These are phyloP conservation scores for Cladophialophora yegresii DNA, from an alignment of 2,329 filamentous ascomycete genomes.

Conservation along the genomic window DNA sequence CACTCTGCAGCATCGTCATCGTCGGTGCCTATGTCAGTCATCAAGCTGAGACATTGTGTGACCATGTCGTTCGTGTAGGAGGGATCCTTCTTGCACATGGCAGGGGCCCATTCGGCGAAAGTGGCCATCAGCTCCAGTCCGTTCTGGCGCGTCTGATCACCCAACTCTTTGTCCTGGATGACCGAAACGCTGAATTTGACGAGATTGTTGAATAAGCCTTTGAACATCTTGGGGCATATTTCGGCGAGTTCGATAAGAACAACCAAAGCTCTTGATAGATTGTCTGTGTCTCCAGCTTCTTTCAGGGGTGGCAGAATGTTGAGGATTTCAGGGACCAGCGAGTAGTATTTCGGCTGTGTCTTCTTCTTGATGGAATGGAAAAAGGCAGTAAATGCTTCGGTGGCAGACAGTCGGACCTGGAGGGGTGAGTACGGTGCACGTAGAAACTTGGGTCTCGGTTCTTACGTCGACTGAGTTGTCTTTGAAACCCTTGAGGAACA, in stretches of 20 bases:
- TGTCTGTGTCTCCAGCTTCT: constrained; percentile 83
- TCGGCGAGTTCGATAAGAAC: constrained; percentile 94
- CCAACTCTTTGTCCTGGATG: constrained; percentile 92
- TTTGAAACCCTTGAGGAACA: constrained; percentile 89
- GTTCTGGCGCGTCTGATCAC: constrained; percentile 87
- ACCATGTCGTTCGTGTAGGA: constrained; percentile 96
- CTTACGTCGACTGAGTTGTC: constrained; percentile 72
- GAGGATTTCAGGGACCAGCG: constrained; percentile 83
- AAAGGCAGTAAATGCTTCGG: constrained; percentile 96
- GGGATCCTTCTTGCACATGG: constrained; percentile 93
- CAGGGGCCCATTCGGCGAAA: constrained; percentile 90
- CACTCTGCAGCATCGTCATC: constrained; percentile 94
- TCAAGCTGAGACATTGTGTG: constrained; percentile 93
- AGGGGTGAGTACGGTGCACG: constrained; percentile 22
- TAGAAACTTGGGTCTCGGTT: constrained; percentile 18
- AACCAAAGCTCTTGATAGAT: constrained; percentile 84
- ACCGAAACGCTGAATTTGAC: constrained; percentile 92
- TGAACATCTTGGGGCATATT: constrained; percentile 96
- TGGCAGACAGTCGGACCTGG: constrained; percentile 85
- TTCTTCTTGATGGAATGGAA: constrained; percentile 91
- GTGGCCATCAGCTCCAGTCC: constrained; percentile 96
- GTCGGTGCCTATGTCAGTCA: constrained; percentile 94
- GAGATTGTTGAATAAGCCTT: constrained; percentile 85
- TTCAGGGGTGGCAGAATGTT: constrained; percentile 95
- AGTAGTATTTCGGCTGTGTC: constrained; percentile 81